phyloP scores from a whole-genome alignment of 192 early-diverging fungal genomes.

The Mycoemilia scoparia region DNA sequence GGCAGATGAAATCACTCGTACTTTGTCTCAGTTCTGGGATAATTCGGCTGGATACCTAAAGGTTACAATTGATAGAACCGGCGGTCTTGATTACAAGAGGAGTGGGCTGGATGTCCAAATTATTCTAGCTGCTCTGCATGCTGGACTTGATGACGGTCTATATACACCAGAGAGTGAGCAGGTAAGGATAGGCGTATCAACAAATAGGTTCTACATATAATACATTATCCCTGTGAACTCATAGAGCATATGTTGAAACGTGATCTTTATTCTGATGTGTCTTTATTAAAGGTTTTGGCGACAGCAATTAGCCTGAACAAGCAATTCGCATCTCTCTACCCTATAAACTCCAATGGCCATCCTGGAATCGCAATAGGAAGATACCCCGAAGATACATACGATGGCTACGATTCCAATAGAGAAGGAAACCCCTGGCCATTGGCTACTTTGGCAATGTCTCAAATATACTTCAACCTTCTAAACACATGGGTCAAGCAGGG shows the following conservation, averaged over 20 bases:
- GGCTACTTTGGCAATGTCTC: conserved; percentile 35
- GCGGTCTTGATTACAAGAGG: conserved; percentile 25
- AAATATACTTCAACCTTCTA: conserved; percentile 40
- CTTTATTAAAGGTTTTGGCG: conserved; percentile 8
- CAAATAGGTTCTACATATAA: conserved; percentile 9
- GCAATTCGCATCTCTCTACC: conserved; percentile 4
- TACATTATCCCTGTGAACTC: conserved; percentile 32
- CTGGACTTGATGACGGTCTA: conserved; percentile 8
- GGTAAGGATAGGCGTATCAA: conserved; percentile 12
- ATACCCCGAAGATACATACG: conserved; percentile 60
- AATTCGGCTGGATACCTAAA: conserved; percentile 9
- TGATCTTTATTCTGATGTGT: conserved; percentile 7
- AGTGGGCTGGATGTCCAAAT: conserved; percentile 39
- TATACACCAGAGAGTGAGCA: conserved; percentile 7
- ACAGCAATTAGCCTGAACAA: conserved; percentile 12
- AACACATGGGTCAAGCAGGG: conserved; percentile 7
- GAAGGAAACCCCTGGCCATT: conserved; percentile 73
- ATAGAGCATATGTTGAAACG: neutral
- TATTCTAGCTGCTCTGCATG: conserved; percentile 36
- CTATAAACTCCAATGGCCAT: conserved; percentile 4
- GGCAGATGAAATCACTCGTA: conserved; percentile 12
- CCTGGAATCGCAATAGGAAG: conserved; percentile 43
- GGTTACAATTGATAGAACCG: conserved; percentile 17
- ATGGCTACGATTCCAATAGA: conserved; percentile 32
- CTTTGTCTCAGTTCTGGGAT: conserved; percentile 30